Evolutionary conservation across 768 basidiomycete species (phyloP).

Genomic region (Naganishia onofrii): DNA sequence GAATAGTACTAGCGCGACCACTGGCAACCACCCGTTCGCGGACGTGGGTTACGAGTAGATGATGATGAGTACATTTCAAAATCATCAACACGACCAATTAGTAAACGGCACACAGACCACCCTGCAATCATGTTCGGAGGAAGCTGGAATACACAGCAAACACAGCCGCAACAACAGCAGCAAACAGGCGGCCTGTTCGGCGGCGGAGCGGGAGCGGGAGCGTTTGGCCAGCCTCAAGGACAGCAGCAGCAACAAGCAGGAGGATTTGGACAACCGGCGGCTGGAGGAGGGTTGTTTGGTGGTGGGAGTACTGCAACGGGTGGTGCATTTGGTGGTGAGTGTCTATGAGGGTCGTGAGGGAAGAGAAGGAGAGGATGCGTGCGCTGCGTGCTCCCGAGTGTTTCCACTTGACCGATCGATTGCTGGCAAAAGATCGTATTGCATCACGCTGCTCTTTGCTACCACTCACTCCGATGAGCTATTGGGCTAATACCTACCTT

Average conservation of each 20-base stretch:
- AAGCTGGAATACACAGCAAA: constrained; percentile 23
- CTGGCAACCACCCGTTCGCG: too few species aligned
- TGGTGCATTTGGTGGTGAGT: constrained; percentile 43
- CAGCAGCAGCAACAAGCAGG: constrained; percentile 37
- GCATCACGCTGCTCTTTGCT: background rate
- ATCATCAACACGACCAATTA: background rate
- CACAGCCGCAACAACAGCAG: constrained; percentile 32
- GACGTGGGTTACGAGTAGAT: background rate
- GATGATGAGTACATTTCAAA: background rate
- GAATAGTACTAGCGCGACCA: background rate
- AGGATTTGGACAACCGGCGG: background rate
- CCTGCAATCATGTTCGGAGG: constrained; percentile 26
- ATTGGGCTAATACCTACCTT: background rate
- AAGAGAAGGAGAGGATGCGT: background rate
- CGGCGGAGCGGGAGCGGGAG: constrained; percentile 16
- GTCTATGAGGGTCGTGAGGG: background rate
- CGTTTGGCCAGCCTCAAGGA: constrained; percentile 25
- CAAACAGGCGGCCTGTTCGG: constrained; percentile 46
- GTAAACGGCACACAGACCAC: background rate
- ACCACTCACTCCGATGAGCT: background rate
- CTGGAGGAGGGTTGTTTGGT: constrained; percentile 27
- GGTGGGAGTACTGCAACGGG: constrained; percentile 19
- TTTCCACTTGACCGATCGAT: too few species aligned
- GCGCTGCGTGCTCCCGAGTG: background rate
- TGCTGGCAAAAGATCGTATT: background rate